A percentile compares a stretch with the other conserved stretches of the same genome.
Evolutionary conservation across 257 asterid genomes (phyloP).

Genomic region (Schizonepeta tenuifolia): DNA sequence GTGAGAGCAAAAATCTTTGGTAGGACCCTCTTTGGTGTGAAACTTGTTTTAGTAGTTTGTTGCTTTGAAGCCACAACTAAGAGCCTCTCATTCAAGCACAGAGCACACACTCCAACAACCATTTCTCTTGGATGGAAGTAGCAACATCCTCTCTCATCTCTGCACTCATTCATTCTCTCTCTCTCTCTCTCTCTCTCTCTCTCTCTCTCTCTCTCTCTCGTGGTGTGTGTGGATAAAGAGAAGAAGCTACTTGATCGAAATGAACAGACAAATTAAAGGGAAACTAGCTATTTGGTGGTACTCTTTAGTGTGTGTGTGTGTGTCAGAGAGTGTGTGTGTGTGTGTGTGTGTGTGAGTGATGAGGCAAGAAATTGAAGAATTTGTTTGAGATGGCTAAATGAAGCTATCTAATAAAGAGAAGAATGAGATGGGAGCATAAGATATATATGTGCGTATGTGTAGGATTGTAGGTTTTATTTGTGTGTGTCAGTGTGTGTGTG

Average conservation of each 20-base stretch:
- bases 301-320: not conserved
- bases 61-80: constrained; percentile 61
- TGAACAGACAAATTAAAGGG: constrained; percentile 18
- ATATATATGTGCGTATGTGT: not conserved
- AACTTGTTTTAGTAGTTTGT: constrained; percentile 16
- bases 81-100: constrained; percentile 80
- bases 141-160: constrained; percentile 50
- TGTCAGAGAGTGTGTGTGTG: not conserved
- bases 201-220: not conserved
- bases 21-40: constrained; percentile 33
- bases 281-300: not conserved
- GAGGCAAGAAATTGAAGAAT: constrained; percentile 30
- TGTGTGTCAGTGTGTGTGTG: not conserved
- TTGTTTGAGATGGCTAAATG: constrained; percentile 4
- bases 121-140: constrained; percentile 62
- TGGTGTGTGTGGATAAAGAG: not conserved
- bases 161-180: constrained; percentile 36
- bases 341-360: constrained; percentile 20
- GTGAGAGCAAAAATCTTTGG: constrained; percentile 71
- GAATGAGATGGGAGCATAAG: constrained; percentile 11
- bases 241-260: constrained; percentile 15
- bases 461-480: not conserved
- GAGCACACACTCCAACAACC: constrained; percentile 74
- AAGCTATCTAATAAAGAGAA: not conserved
- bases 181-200: not conserved